Conservation (phyloP, 2,329 filamentous ascomycete genomes). For the Cytospora chrysosperma region DNA sequence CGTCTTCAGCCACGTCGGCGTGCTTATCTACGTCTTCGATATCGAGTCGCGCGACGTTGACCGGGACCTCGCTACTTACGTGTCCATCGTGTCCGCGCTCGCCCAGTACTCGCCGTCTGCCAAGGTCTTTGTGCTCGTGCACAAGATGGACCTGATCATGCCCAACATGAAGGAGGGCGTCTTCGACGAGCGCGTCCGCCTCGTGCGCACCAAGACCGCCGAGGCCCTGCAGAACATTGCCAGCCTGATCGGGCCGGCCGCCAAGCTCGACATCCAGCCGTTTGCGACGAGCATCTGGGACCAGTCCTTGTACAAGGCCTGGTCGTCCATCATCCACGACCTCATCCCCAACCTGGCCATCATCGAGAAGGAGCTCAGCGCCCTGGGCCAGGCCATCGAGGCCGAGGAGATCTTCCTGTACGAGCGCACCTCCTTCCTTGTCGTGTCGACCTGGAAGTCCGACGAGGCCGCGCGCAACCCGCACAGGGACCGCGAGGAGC, state of each 20-base stretch:
- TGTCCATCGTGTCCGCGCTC: conserved; percentile 83
- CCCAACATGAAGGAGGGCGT: conserved; percentile 74
- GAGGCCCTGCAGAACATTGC: conserved; percentile 48
- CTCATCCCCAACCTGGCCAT: conserved; percentile 89
- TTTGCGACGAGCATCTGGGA: conserved; percentile 99
- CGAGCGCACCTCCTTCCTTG: conserved; percentile 92
- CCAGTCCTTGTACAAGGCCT: conserved; percentile 95
- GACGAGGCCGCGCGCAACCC: conserved; percentile 76
- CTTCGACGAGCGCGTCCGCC: conserved; percentile 77
- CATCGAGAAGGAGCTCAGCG: conserved; percentile 82
- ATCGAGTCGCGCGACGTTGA: conserved; percentile 95
- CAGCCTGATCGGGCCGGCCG: conserved; percentile 28
- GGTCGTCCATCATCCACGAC: conserved; percentile 97
- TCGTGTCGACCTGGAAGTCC: conserved; percentile 88
- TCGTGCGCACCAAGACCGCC: conserved; percentile 72
- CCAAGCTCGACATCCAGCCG: conserved; percentile 65
- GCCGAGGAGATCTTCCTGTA: conserved; percentile 94
- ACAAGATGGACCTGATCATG: conserved; percentile 98
- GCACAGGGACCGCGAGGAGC: conserved; percentile 89
- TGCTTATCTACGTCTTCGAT: conserved; percentile 98
- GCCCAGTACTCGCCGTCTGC: conserved; percentile 78
- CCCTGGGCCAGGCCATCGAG: conserved; percentile 81
- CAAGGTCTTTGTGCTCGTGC: conserved; percentile 90
- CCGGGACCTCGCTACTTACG: conserved; percentile 88
- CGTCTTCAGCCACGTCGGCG: conserved; percentile 94